Evolutionary conservation across 2,329 filamentous ascomycete species (phyloP).

Genomic region (Pseudogymnoascus sp.): DNA sequence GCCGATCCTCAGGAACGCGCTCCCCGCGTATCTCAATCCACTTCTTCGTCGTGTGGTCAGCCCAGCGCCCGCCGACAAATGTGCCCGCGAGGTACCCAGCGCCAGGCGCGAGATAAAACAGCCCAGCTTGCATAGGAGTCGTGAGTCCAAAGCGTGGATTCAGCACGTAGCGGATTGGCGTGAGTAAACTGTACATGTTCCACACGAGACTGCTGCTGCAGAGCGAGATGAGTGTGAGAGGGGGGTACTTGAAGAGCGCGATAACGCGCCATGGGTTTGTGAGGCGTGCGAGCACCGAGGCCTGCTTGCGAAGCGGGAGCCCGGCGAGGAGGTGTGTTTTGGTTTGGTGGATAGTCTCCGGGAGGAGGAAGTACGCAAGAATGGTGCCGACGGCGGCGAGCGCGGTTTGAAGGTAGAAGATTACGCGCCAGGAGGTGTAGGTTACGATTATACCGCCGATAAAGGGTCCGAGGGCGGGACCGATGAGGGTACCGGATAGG

Average conservation of each 20-base stretch:
- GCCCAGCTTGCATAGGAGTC: conserved; percentile 55
- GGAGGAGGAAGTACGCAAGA: conserved; percentile 56
- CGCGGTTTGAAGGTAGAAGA: conserved; percentile 69
- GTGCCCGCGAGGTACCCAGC: conserved; percentile 61
- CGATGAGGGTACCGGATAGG: conserved; percentile 60
- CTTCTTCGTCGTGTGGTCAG: conserved; percentile 55
- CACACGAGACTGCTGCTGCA: conserved; percentile 58
- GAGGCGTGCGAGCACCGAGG: conserved; percentile 49
- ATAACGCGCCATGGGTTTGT: conserved; percentile 58
- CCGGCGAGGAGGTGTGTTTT: conserved; percentile 53
- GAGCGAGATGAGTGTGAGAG: conserved; percentile 53
- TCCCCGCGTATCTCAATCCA: conserved; percentile 53
- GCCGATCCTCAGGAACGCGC: conserved; percentile 59
- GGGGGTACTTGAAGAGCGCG: conserved; percentile 57
- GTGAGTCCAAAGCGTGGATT: conserved; percentile 65
- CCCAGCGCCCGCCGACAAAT: conserved; percentile 62
- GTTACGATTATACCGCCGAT: conserved; percentile 71
- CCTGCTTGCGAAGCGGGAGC: conserved; percentile 41
- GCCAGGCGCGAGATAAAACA: conserved; percentile 69
- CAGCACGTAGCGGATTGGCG: conserved; percentile 62
- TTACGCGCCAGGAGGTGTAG: conserved; percentile 61
- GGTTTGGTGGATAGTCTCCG: conserved; percentile 62
- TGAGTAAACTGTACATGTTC: conserved; percentile 66
- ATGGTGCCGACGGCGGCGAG: conserved; percentile 51
- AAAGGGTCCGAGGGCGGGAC: conserved; percentile 61